These are phyloP conservation scores for Citrus hindsii DNA, from an alignment of 345 rosid genomes.

Conservation along the genomic window DNA sequence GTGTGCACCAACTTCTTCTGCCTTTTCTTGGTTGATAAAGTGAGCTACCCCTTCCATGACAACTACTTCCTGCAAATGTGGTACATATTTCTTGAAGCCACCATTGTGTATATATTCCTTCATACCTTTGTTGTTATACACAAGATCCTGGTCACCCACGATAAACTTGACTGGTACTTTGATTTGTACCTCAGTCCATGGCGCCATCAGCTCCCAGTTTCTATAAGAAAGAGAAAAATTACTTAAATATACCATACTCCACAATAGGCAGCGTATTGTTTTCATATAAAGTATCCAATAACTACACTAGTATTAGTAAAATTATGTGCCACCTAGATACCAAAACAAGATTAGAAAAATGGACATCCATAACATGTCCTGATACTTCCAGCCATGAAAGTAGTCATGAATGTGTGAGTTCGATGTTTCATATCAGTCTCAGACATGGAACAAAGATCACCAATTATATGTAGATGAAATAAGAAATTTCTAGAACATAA, in stretches of 20 bases:
- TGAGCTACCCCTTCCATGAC: slow-evolving; percentile 89
- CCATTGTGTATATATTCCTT: slow-evolving; percentile 59
- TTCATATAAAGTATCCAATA: neutral
- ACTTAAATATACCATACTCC: neutral
- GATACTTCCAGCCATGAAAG: neutral
- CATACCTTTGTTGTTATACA: slow-evolving; percentile 52
- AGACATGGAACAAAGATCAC: neutral
- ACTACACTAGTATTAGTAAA: neutral
- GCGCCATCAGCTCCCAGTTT: slow-evolving; percentile 74
- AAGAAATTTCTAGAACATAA: neutral
- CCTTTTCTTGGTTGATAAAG: slow-evolving; percentile 63
- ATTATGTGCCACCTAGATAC: neutral
- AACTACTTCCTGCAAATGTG: slow-evolving; percentile 66
- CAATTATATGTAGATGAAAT: neutral
- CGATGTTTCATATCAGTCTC: neutral
- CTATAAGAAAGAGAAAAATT: slow-evolving; percentile 33
- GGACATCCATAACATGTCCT: neutral
- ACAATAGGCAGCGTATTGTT: neutral
- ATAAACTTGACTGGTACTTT: slow-evolving; percentile 81
- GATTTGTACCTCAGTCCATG: slow-evolving; percentile 60
- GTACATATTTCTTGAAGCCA: slow-evolving; percentile 57
- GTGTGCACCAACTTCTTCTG: slow-evolving; percentile 59
- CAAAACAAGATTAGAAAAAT: neutral
- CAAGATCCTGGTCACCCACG: slow-evolving; percentile 67
- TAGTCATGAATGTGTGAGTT: neutral